Percentiles rank a stretch among this genome's conserved stretches.
phyloP scores from a whole-genome alignment of 768 basidiomycete genomes.

The Suillus discolor region DNA sequence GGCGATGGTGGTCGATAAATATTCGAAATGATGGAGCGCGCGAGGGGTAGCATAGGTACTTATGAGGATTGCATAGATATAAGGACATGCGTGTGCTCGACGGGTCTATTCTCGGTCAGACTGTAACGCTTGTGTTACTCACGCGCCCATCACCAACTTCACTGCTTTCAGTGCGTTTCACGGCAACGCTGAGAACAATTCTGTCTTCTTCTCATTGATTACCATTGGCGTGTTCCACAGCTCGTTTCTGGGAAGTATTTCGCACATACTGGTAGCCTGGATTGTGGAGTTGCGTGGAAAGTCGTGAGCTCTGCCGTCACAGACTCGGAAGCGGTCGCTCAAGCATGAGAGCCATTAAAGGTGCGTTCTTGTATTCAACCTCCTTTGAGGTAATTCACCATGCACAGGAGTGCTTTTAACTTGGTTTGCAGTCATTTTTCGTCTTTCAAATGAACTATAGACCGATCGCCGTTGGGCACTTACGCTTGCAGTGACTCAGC shows the following conservation, averaged over 20 bases:
- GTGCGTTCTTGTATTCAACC: conserved; percentile 33
- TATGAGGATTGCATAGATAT: conserved; percentile 1
- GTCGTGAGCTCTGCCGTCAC: background rate
- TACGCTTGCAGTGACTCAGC: conserved; percentile 67
- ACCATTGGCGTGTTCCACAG: background rate
- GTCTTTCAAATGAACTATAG: background rate
- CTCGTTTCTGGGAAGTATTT: conserved; percentile 8
- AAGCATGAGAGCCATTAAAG: conserved; percentile 67
- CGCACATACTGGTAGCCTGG: no score
- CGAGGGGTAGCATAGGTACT: conserved; percentile 14
- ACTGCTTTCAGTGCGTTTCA: conserved; percentile 11
- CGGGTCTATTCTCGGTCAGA: background rate
- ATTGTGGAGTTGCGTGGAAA: background rate
- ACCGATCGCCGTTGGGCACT: conserved; percentile 7
- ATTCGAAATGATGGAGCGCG: conserved; percentile 8
- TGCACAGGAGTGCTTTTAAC: conserved; percentile 62
- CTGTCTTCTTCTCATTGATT: conserved; percentile 20
- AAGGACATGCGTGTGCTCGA: conserved; percentile 2
- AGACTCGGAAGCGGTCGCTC: background rate
- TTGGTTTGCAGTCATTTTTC: conserved; percentile 47
- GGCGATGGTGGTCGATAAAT: conserved; percentile 4
- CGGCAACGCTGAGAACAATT: conserved; percentile 15
- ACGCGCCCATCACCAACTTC: conserved; percentile 14
- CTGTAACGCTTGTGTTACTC: background rate
- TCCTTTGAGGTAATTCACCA: conserved; percentile 11